A percentile compares a stretch with the other conserved stretches of the same genome.
These are phyloP conservation scores for Kluyveromyces starmeri DNA, from an alignment of 805 yeast species.

Conservation along the genomic window DNA sequence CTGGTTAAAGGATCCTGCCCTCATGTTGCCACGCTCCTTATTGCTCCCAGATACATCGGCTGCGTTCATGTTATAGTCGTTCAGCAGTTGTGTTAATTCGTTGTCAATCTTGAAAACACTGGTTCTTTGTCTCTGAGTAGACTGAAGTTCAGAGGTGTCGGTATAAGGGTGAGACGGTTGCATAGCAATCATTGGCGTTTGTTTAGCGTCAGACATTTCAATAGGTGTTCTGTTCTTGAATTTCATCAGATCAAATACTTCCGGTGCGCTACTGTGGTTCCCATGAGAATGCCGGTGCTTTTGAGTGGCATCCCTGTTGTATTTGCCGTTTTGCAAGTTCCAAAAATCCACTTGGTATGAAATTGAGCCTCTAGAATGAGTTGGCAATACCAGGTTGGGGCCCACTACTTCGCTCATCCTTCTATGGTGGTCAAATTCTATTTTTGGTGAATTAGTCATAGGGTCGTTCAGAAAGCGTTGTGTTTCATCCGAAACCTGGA, in stretches of 20 bases:
- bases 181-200: not conserved
- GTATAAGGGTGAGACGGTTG: conserved; percentile 3
- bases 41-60: not conserved
- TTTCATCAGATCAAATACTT: conserved; percentile 2
- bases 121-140: not conserved
- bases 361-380: conserved; percentile 20
- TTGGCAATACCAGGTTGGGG: conserved; percentile 8
- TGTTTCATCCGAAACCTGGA: not conserved
- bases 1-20: conserved; percentile 9
- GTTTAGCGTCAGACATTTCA: not conserved
- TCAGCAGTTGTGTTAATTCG: conserved; percentile 18
- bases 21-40: conserved; percentile 4
- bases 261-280: not conserved
- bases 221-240: conserved; percentile 2
- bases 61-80: conserved; percentile 20
- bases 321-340: conserved; percentile 11
- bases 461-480: conserved; percentile 1
- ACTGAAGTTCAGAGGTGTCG: conserved; percentile 1
- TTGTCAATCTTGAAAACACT: conserved; percentile 13
- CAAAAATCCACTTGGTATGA: conserved; percentile 24
- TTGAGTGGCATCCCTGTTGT: not conserved
- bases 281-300: not conserved
- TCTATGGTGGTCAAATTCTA: conserved; percentile 11
- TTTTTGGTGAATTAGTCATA: not conserved
- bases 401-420: conserved; percentile 16